Evolutionary conservation across 106 monocot species (phyloP).

Genomic region (Allium sativum): DNA sequence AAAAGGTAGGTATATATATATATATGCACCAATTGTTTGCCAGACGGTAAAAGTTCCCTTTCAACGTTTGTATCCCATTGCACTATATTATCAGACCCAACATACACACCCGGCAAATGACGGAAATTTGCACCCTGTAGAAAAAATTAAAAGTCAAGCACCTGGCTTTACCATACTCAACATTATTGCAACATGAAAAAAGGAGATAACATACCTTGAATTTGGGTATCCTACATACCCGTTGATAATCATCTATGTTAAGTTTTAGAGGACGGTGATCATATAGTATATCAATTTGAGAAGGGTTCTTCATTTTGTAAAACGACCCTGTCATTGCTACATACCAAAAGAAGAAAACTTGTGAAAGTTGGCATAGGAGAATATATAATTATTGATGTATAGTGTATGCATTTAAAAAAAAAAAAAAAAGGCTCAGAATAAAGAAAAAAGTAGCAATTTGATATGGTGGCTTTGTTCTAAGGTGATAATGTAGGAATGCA

Average conservation of each 20-base stretch:
- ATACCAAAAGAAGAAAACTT: not conserved
- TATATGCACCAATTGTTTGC: conserved; percentile 14
- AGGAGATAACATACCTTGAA: conserved; percentile 5
- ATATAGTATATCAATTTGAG: conserved; percentile 1
- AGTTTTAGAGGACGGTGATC: conserved; percentile 18
- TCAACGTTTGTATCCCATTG: conserved; percentile 13
- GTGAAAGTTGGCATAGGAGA: not conserved
- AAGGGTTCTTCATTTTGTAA: not conserved
- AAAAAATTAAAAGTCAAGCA: not conserved
- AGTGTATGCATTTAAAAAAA: not conserved
- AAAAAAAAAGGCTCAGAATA: not conserved
- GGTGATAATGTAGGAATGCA: not conserved
- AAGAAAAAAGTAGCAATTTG: not conserved
- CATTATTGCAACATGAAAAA: not conserved
- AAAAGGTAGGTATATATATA: not conserved
- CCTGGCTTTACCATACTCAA: not conserved
- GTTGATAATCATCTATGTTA: conserved; percentile 18
- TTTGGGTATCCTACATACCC: conserved; percentile 15
- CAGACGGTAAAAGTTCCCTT: conserved; percentile 15
- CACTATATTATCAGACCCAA: conserved; percentile 13
- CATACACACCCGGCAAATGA: conserved; percentile 14
- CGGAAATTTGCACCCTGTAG: conserved; percentile 23
- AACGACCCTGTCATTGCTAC: not conserved
- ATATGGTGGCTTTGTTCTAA: not conserved
- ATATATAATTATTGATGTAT: not conserved